Base-by-base conservation (phyloP, 331 rosid genomes). In the Erythrophleum ivorense region DNA sequence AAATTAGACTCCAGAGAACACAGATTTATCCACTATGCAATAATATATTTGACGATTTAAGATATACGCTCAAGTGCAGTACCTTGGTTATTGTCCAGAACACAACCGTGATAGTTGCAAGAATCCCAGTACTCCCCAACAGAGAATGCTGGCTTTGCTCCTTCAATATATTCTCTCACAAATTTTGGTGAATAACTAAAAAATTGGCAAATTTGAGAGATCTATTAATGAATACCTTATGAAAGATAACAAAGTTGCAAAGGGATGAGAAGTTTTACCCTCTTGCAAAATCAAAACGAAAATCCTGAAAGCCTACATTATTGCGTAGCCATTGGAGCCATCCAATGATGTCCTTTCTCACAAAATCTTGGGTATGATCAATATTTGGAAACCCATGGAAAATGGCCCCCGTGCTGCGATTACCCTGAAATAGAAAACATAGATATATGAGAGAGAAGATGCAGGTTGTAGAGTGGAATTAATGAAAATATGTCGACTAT, bases 81-180 rank as follows among this genome's bases (percentile, higher is more conserved):
- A 93, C 99, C 99, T 89, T 95, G 98, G 86, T 95, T 93, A 81
- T 89, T 88, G 86, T 91, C 99, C 87, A 95, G 87, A 57, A 19
- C 77, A 68, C 80, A 69, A 75, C 87, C 92, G 50, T 66, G 82
- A 77, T 95, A 95, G 84, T 85, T 91, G 91, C 98, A 95, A 78
- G 97, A 84, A 89, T 93, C 97, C 94, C 97, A 95, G 71, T 75
- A 90, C 70, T 95, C 99, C 77, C 99, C 99, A 46, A 93, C 92
- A 82, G 89, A 83, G 86, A 93, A 93, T 71, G 90, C 33, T 62
- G 99, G 97, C 85, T 88, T 95, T 71, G 97, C 94, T 86, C 89
- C 96, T 78, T 89, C 94, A 75, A 95, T 83, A 41, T 95, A 95
- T 83, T 95, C 97, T 82, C 86, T 95, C 84, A 90, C 93, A 78